phyloP scores from a whole-genome alignment of 495 filamentous ascomycete species.

The Usnea hakonensis region DNA sequence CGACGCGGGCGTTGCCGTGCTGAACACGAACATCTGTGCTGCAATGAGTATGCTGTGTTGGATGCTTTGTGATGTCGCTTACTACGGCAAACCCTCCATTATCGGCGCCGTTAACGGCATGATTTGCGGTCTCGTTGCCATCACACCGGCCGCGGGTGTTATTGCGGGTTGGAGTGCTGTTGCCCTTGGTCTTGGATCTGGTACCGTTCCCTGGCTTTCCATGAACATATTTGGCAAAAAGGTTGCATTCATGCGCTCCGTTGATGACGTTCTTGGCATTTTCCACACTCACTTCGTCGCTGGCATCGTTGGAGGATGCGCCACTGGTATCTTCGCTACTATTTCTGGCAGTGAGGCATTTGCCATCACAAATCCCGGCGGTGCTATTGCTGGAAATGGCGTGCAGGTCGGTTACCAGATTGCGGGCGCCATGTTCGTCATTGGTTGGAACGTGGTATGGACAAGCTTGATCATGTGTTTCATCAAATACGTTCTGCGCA shows the following conservation, averaged over 20 bases:
- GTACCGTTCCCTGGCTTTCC: slow-evolving; percentile 44
- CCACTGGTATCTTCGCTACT: slow-evolving; percentile 48
- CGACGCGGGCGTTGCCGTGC: slow-evolving; percentile 49
- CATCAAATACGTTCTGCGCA: slow-evolving; percentile 47
- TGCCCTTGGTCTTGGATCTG: slow-evolving; percentile 41
- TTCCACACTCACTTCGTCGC: slow-evolving; percentile 49
- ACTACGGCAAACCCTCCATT: slow-evolving; percentile 45
- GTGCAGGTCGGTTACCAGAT: slow-evolving; percentile 47
- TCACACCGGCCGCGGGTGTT: slow-evolving; percentile 50
- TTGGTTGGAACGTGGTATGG: slow-evolving; percentile 50
- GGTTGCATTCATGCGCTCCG: slow-evolving; percentile 34
- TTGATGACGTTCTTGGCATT: slow-evolving; percentile 47
- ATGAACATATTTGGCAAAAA: slow-evolving; percentile 47
- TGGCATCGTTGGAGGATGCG: slow-evolving; percentile 44
- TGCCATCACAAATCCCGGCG: slow-evolving; percentile 42
- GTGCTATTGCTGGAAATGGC: slow-evolving; percentile 46
- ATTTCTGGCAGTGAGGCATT: slow-evolving; percentile 43
- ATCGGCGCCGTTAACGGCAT: slow-evolving; percentile 48
- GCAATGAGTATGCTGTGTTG: slow-evolving; percentile 45
- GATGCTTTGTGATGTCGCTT: slow-evolving; percentile 39
- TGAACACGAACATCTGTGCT: slow-evolving; percentile 50
- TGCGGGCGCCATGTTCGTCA: slow-evolving; percentile 48
- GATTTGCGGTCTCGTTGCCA: slow-evolving; percentile 49
- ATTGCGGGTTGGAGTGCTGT: slow-evolving; percentile 51
- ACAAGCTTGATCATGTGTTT: slow-evolving; percentile 45